Evolutionary conservation across 164 flowering plant species (phyloP), one percentile per base, ranked within the genome.

Genomic region (Brasenia schreberi): DNA sequence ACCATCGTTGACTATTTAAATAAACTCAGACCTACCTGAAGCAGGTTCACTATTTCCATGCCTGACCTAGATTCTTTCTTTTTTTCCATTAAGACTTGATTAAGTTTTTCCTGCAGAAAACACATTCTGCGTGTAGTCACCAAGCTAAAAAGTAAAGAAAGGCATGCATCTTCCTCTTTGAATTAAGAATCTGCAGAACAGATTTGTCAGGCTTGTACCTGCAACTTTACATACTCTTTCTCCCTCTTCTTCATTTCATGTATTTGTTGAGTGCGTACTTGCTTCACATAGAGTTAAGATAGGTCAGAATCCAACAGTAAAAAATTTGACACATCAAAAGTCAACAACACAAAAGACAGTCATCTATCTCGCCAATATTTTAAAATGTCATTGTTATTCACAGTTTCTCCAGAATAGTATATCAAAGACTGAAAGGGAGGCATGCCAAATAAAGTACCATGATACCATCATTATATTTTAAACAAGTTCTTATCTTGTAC

Each of bases 161-260:
- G 27, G 27, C 27, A 23, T 2, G 27, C 27, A 23, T 23, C 27
- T 23, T 23, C 2, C 53, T 45, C 53, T 7, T 12, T 12, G 5
- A 7, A 4, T 2, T 12, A 7, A 4, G 53, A 45, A 4, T 7
- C 1, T 7, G 53, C 53, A 45, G 7, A 12, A 12, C 11, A 45
- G 14, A 45, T 45, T 45, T 45, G 5, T 45, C 14, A 45, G 14
- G 27, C 27, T 39, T 66, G 19, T 73, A 89, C 99, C 96, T 92
- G 99, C 80, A 95, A 74, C 68, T 90, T 95, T 63, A 87, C 79
- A 79, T 95, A 95, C 73, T 95, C 99, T 76, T 95, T 95, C 74
- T 95, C 99, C 66, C 83, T 92, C 77, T 90, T 92, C 92, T 95
- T 95, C 97, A 87, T 92, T 77, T 95, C 99, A 74, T 92, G 96